Base-by-base conservation (phyloP, 2,329 filamentous ascomycete genomes). In the Curvularia lunata region DNA sequence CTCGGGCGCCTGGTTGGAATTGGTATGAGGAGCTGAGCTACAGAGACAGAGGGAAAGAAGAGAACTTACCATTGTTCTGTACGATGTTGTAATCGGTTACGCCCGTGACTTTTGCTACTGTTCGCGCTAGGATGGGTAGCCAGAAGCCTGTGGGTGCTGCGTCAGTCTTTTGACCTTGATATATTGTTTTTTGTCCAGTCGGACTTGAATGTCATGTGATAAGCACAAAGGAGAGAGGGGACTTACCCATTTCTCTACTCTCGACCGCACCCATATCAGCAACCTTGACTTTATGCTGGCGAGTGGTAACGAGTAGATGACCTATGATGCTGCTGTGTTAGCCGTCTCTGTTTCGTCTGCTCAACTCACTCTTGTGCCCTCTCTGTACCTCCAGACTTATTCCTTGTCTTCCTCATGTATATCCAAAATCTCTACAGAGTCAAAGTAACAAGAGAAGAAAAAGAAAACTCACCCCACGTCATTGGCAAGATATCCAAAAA, bases 401-500 rank as follows among this genome's bases (percentile, higher is more conserved):
- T 30, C 27, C 9, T 30, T 30, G 2, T 30, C 27, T 30, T 30
- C 27, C 27, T 8, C 41, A 5, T 16, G 5, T 28, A 34, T 18
- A 3, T 40, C 18, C 16, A 21, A 27, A 25, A 25, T 25, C 23
- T 25, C 23, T 25, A 25, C 23, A 25, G 23, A 25, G 23, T 6
- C 21, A 28, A 18, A 27, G 16, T 28, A 30, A 52, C 23, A 30
- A 5, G 18, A 48, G 28, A 48, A 64, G 52, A 7, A 1, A 52
- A n/a, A 1, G 30, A 9, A 46, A 42, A 67, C 65, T 52, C 40
- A 69, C 93, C 93, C 0, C 82, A 82, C 0, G 91, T 90, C 50
- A 98, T 86, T 0, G 95, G 95, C 81, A 96, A 85, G 70, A 97
- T 97, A 79, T 98, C 94, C 67, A 98, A 84, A 78, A 98, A 98